Evolutionary conservation across 2,329 filamentous ascomycete genomes (phyloP).

Genomic region (Helotiales sp.): DNA sequence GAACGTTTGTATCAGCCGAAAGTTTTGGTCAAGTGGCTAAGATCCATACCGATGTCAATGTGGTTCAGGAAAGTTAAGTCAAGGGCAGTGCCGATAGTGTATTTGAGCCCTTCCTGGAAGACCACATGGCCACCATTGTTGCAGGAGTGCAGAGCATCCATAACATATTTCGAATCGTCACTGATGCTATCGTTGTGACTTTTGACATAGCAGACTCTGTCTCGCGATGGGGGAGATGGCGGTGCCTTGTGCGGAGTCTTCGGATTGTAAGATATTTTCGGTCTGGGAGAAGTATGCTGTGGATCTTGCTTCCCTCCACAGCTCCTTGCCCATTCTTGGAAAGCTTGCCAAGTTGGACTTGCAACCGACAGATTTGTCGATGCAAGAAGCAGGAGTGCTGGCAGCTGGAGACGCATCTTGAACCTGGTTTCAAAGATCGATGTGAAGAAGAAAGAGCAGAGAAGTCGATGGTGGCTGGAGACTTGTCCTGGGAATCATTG

Average conservation of each 20-base stretch:
- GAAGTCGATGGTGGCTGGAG: slow-evolving; percentile 53
- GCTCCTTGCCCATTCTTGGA: slow-evolving; percentile 27
- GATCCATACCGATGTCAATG: slow-evolving; percentile 61
- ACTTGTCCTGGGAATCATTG: slow-evolving; percentile 16
- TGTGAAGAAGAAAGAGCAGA: slow-evolving; percentile 35
- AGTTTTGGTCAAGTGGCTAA: too few species aligned
- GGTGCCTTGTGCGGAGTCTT: slow-evolving; percentile 30
- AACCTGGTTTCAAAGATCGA: slow-evolving; percentile 4
- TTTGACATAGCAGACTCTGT: slow-evolving; percentile 39
- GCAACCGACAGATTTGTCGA: slow-evolving; percentile 35
- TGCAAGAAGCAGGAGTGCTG: slow-evolving; percentile 30
- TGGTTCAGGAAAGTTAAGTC: slow-evolving; percentile 68
- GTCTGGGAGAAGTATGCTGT: slow-evolving; percentile 36
- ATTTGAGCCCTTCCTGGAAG: slow-evolving; percentile 55
- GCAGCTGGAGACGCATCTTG: slow-evolving; percentile 39
- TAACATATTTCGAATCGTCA: slow-evolving; percentile 51
- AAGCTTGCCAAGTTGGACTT: slow-evolving; percentile 29
- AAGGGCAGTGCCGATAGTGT: slow-evolving; percentile 66
- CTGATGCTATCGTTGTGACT: slow-evolving; percentile 35
- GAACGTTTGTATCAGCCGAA: slow-evolving; percentile 3
- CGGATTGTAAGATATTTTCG: slow-evolving; percentile 31
- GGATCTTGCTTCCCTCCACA: slow-evolving; percentile 18
- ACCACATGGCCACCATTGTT: slow-evolving; percentile 67
- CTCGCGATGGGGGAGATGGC: slow-evolving; percentile 29
- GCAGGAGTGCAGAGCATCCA: slow-evolving; percentile 60